Evolutionary conservation across 2,329 filamentous ascomycete genomes (phyloP).

Genomic region (Xylaria sp.): DNA sequence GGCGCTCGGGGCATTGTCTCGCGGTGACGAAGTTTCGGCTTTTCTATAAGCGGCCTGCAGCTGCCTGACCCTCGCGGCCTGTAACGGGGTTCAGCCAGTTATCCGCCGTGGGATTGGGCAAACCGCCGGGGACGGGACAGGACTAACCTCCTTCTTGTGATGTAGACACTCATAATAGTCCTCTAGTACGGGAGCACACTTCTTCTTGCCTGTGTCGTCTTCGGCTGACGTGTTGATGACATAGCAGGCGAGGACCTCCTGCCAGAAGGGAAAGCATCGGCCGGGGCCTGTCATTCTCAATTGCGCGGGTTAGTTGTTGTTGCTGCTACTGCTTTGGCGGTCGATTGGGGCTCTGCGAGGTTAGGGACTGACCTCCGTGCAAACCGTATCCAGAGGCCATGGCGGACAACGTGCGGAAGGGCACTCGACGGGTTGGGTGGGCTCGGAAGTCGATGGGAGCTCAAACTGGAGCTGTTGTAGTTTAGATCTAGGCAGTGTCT

Average conservation of each 20-base stretch:
- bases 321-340: slow-evolving; percentile 6
- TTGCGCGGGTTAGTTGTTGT: slow-evolving; percentile 39
- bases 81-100: slow-evolving; percentile 33
- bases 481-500: slow-evolving; percentile 22
- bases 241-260: slow-evolving; percentile 98
- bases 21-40: slow-evolving; percentile 76
- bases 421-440: slow-evolving; percentile 18
- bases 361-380: slow-evolving; percentile 74
- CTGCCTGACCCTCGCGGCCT: slow-evolving; percentile 82
- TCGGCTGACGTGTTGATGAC: slow-evolving; percentile 89
- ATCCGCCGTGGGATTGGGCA: slow-evolving; percentile 9
- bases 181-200: slow-evolving; percentile 86
- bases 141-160: slow-evolving; percentile 93
- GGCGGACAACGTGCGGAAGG: slow-evolving; percentile 36
- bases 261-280: slow-evolving; percentile 99
- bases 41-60: slow-evolving; percentile 89
- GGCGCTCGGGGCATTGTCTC: slow-evolving; percentile 83
- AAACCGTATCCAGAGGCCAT: slow-evolving; percentile 90
- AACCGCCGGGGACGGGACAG: slow-evolving; percentile 2
- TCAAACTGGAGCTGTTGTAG: slow-evolving; percentile 43
- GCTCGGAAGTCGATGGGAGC: slow-evolving; percentile 29
- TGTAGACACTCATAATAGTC: slow-evolving; percentile 99
- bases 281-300: slow-evolving; percentile 61
- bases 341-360: slow-evolving; percentile 16
- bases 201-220: slow-evolving; percentile 83